Evolutionary conservation across 176 grass and related monocot species (phyloP), one percentile per base, ranked within the genome.

Genomic region (Oryza rufipogon): DNA sequence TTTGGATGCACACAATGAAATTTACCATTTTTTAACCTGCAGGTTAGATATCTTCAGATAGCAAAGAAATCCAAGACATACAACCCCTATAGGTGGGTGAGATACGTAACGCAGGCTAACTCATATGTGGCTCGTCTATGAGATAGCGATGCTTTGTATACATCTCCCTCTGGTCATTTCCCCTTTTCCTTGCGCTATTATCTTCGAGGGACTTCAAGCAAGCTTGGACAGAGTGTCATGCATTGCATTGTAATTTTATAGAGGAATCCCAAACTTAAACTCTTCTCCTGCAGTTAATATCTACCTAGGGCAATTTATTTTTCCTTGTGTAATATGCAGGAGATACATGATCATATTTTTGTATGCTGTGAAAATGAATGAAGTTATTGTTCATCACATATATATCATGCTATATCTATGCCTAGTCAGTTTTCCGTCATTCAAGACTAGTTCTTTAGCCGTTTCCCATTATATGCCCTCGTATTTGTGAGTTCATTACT

Each of bases 1-100:
- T 64, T 56, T 17, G 11, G 36, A 19, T 79, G 42, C 26, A 26
- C 45, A 20, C 2, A 61, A 76, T 73, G 48, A 79, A 78, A 20
- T 28, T 32, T 84, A 25, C 30, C 44, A 6, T 81, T 64, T 16
- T 73, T n/a, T 3, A 4, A 60, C 30, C 12, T 85, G 82, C 91
- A 99, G 96, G 96, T 99, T 64, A 94, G 96, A 91, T 99, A 96
- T 90, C 89, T 99, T 63, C 96, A 96, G 72, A 99, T 96, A 79
- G 91, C 93, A 65, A 95, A 99, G 91, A 99, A 96, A 81, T 99
- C 96, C 4, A 95, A 95, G 73, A 82, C 96, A 71, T 99, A 96
- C 88, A 95, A 96, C 34, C 96, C 96, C 5, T 99, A 96, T 72
- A 87, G 96, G 66, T 99, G 96, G 96, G 96, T 99, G 77, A 88